These are phyloP conservation scores for Adansonia madagascariensis DNA, from an alignment of 441 rosid genomes.

Conservation along the genomic window DNA sequence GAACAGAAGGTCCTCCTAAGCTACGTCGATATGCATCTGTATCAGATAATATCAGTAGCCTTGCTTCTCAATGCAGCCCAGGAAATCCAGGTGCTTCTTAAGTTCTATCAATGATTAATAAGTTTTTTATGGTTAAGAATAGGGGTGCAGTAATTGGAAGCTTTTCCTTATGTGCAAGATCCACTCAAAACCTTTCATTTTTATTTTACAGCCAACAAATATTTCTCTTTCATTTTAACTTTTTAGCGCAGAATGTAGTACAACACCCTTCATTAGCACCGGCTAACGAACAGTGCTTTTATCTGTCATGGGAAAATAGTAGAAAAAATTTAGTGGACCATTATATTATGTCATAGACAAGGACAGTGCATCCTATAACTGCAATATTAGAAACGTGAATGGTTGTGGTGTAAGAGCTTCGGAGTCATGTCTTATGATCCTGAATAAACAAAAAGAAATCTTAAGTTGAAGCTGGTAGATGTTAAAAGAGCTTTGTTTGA, in stretches of 20 bases:
- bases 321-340: conserved; percentile 2
- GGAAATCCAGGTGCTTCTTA: conserved; percentile 54
- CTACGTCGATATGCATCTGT: conserved; percentile 77
- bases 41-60: conserved; percentile 60
- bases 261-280: background rate
- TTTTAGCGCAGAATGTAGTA: too few species aligned
- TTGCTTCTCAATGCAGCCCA: conserved; percentile 45
- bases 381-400: background rate
- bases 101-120: background rate
- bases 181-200: background rate
- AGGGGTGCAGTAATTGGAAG: background rate
- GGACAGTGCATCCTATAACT: background rate
- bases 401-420: background rate
- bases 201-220: background rate
- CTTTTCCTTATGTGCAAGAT: background rate
- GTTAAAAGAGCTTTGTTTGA: background rate
- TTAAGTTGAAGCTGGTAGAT: background rate
- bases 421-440: background rate
- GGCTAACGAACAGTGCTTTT: background rate
- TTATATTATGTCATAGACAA: background rate
- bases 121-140: background rate
- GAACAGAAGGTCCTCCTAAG: conserved; percentile 52
- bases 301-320: background rate
- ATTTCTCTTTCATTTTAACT: background rate
- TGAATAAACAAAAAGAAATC: background rate